Percentiles rank a stretch among this genome's conserved stretches.
Conservation (phyloP, 176 grass and related monocot genomes). For the Leersia perrieri region DNA sequence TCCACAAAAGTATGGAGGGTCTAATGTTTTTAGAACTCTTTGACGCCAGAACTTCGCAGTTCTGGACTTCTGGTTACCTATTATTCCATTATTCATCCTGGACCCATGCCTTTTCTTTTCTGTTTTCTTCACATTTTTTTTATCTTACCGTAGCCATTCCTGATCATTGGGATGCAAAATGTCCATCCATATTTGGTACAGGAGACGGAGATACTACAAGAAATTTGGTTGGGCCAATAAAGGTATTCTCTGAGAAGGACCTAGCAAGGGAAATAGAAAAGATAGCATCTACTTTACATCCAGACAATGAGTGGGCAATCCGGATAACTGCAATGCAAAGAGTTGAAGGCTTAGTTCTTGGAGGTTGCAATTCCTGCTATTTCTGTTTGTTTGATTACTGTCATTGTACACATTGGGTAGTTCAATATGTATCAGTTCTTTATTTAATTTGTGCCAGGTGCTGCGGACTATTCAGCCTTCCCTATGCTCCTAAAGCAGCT, state of each 20-base stretch:
- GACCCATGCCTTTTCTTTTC: background rate
- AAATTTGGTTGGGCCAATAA: conserved; percentile 62
- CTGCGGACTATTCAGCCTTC: conserved; percentile 73
- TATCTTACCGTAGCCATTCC: background rate
- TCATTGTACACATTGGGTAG: background rate
- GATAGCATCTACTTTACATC: conserved; percentile 49
- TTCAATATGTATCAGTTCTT: background rate
- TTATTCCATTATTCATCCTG: background rate
- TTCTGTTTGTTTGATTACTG: background rate
- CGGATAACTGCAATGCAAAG: conserved; percentile 85
- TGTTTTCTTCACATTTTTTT: background rate
- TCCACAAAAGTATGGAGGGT: too few species aligned
- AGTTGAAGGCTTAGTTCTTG: conserved; percentile 81
- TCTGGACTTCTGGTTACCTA: background rate
- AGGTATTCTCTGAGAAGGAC: conserved; percentile 90
- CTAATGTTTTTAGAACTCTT: too few species aligned
- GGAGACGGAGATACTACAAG: conserved; percentile 56
- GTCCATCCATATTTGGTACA: conserved; percentile 26
- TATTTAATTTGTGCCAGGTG: conserved; percentile 46
- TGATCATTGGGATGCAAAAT: conserved; percentile 22
- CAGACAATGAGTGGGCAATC: conserved; percentile 86
- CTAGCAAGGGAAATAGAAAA: conserved; percentile 73
- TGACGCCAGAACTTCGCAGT: too few species aligned
- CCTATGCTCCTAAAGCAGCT: conserved; percentile 74
- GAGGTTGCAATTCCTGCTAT: conserved; percentile 48